Conservation (phyloP, 495 filamentous ascomycete species). For the Aspergillus ostianus region DNA sequence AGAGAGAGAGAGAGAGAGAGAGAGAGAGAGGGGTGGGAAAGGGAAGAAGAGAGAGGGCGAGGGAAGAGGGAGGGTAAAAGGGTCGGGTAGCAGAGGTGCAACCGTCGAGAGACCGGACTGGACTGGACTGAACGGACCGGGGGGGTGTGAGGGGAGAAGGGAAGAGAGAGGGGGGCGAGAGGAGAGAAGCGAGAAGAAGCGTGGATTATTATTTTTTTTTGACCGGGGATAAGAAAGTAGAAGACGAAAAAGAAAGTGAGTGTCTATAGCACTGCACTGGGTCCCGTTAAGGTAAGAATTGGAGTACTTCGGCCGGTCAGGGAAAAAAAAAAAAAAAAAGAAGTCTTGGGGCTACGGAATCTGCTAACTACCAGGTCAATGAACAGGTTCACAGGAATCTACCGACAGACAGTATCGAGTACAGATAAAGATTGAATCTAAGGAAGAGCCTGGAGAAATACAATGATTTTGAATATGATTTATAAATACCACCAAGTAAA, state of each 20-base stretch:
- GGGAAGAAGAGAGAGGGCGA: slow-evolving; percentile 19
- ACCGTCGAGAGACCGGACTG: slow-evolving; percentile 5
- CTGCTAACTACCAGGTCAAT: no score
- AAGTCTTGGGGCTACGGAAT: no score
- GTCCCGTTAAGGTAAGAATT: not conserved
- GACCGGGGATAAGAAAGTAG: slow-evolving; percentile 22
- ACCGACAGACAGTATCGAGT: no score
- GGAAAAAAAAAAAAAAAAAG: no score
- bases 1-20: no score
- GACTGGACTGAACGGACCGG: slow-evolving; percentile 5
- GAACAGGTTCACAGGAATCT: no score
- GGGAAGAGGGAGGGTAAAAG: slow-evolving; percentile 15
- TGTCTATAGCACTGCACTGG: slow-evolving; percentile 1
- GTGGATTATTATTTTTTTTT: slow-evolving; percentile 23
- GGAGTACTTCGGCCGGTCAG: not conserved
- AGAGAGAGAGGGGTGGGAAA: slow-evolving; percentile 17
- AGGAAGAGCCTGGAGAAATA: no score
- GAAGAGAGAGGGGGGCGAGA: slow-evolving; percentile 8
- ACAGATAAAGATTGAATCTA: no score
- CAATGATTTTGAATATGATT: no score
- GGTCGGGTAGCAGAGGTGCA: slow-evolving; percentile 12
- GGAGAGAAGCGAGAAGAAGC: slow-evolving; percentile 13
- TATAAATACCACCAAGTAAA: no score
- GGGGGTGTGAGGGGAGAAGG: slow-evolving; percentile 7
- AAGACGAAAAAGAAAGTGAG: slow-evolving; percentile 14